Base-by-base conservation (phyloP, 345 rosid species). In the Isatis tinctoria region DNA sequence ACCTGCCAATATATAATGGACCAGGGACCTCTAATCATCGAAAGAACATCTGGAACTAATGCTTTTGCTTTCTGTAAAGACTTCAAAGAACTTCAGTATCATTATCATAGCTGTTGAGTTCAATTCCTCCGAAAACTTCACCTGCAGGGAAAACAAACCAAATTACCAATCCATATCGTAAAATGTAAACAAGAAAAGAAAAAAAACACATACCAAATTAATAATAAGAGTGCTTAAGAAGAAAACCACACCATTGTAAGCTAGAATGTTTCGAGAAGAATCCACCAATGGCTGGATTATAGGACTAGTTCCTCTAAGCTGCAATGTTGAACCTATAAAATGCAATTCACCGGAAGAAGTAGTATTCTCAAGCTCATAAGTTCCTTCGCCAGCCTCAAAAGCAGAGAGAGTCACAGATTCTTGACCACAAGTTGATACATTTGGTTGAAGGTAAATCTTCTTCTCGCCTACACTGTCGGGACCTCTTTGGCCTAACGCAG, bases 1-100 rank as follows among this genome's bases (percentile, higher is more conserved):
- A 90, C 97, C 97, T 95, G 97, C 97, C 97, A 95, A 71, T 82
- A 95, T 36, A 86, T 76, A 24, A 92, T 48, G 70, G 93, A 86
- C 97, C 97, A 95, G 4, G 97, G 97, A 10, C 99, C 99, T 77
- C 84, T 86, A 54, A 91, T 78, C 49, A n/a, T 36, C 0, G 97
- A 88, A 76, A 95, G 92, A 84, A 87, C 84, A 73, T 87, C 83
- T 3, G 85, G 82, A 67, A 90, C 81, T 63, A 80, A 85, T 36
- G 12, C 26, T 41, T 61, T 51, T 49, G 24, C 81, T 11, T 80
- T 78, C 54, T 74, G 92, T 22, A 90, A 78, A 73, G 76, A 44
- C 74, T 78, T 73, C 83, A 88, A 44, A 92, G 88, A 76, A 86
- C 62, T 79, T 82, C 76, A 40, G 85, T 83, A 79, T 95, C 97